Evolutionary conservation across 2,329 filamentous ascomycete genomes (phyloP).

Genomic region (Didymella segeticola): DNA sequence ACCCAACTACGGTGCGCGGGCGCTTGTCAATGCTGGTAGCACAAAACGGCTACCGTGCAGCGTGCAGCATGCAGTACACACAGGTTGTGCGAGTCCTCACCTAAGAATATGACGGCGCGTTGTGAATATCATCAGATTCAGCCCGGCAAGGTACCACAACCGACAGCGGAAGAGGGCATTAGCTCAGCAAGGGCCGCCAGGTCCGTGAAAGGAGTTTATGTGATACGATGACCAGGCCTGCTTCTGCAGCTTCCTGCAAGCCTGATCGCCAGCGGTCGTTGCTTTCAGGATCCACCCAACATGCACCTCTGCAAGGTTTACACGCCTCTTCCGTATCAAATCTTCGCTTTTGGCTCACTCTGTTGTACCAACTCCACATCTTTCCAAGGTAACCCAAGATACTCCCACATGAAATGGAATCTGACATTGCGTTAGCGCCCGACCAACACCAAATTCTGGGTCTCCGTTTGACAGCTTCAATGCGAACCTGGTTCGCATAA

Average conservation of each 20-base stretch:
- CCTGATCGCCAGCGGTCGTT: not conserved
- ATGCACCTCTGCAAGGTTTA: not conserved
- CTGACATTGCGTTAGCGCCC: slow-evolving; percentile 47
- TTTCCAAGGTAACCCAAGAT: slow-evolving; percentile 66
- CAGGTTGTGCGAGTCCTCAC: slow-evolving; percentile 10
- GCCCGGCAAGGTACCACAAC: not conserved
- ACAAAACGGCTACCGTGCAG: slow-evolving; percentile 25
- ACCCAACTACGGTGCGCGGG: not conserved
- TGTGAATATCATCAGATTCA: not conserved
- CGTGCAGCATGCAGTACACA: slow-evolving; percentile 9
- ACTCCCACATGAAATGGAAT: slow-evolving; percentile 73
- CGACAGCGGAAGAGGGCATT: not conserved
- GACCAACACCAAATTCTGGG: not conserved
- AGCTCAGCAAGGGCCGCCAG: not conserved
- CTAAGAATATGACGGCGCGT: not conserved
- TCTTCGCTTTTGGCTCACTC: slow-evolving; percentile 33
- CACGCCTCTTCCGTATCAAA: slow-evolving; percentile 22
- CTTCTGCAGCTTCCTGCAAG: slow-evolving; percentile 1
- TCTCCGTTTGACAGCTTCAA: slow-evolving; percentile 22
- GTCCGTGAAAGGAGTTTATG: not conserved
- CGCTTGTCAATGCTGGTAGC: slow-evolving; percentile 13
- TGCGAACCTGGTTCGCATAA: slow-evolving; percentile 19
- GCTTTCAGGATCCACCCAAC: not conserved
- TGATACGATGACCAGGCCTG: not conserved
- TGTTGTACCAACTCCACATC: slow-evolving; percentile 58